Percentiles rank a stretch among this genome's conserved stretches.
phyloP scores from a whole-genome alignment of 2,329 filamentous ascomycete genomes.

The Xylaria arbuscula region DNA sequence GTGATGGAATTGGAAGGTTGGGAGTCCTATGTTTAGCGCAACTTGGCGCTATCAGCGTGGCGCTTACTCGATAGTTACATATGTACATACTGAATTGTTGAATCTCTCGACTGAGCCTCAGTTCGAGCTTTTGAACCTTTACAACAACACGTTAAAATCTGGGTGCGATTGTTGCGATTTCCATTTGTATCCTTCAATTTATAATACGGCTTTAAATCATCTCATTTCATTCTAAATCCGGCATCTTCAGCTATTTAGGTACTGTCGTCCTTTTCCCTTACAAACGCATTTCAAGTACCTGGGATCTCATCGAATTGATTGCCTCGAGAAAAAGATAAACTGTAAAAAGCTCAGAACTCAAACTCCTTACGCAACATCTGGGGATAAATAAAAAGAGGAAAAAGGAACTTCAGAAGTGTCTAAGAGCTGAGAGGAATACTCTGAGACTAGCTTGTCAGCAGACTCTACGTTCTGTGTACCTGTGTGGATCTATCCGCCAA shows the following conservation, averaged over 20 bases:
- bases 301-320: neutral
- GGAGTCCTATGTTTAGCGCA: neutral
- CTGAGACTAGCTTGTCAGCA: neutral
- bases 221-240: neutral
- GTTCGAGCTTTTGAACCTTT: neutral
- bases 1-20: slow-evolving; percentile 1
- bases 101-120: too few species aligned
- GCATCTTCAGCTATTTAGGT: neutral
- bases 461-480: neutral
- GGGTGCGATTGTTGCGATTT: neutral
- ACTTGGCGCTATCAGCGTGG: neutral
- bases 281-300: neutral
- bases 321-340: neutral
- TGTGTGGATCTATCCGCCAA: slow-evolving; percentile 15
- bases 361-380: neutral
- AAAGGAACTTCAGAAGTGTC: neutral
- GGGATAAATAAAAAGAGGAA: neutral
- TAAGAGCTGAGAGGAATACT: neutral
- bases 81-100: neutral
- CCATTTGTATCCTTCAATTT: neutral
- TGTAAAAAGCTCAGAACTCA: neutral
- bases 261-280: neutral
- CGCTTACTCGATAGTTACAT: neutral
- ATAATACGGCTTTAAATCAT: neutral
- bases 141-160: neutral